These are phyloP conservation scores for Rhizopus delemar DNA, from an alignment of 371 early-diverging fungal species.

Conservation along the genomic window DNA sequence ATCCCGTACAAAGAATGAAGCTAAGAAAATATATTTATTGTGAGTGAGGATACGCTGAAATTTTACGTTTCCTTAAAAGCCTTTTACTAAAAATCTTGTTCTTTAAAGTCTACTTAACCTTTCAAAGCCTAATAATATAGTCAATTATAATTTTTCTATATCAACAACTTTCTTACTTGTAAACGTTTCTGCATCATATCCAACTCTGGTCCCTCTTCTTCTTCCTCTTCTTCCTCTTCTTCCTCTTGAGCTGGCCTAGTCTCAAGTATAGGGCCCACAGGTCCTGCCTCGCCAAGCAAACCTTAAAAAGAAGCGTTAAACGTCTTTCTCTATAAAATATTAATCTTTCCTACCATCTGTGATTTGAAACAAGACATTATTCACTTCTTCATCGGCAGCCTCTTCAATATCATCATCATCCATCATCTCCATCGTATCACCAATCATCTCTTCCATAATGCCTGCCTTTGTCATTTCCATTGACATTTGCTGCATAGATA, in stretches of 20 bases:
- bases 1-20: too few relatives aligned
- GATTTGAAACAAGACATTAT: conserved; percentile 83
- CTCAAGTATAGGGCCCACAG: conserved; percentile 60
- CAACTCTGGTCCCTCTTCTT: conserved; percentile 74
- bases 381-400: conserved; percentile 93
- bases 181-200: conserved; percentile 87
- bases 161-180: conserved; percentile 49
- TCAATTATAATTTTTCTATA: not conserved
- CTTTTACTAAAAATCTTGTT: too few relatives aligned
- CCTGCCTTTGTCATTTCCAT: conserved; percentile 97
- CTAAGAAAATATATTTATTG: too few relatives aligned
- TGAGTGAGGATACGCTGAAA: too few relatives aligned
- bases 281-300: conserved; percentile 69
- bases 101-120: conserved; percentile 18
- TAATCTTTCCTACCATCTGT: conserved; percentile 70
- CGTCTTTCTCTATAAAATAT: not conserved
- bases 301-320: conserved; percentile 36
- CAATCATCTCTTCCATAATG: conserved; percentile 93
- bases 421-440: conserved; percentile 83
- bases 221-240: conserved; percentile 56
- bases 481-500: conserved; percentile 86
- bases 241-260: conserved; percentile 40
- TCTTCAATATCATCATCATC: conserved; percentile 93
- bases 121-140: conserved; percentile 31
- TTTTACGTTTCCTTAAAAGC: too few relatives aligned